Evolutionary conservation across 2,329 filamentous ascomycete species (phyloP), one percentile per base, ranked within the genome.

Genomic region (Sclerotinia sclerotiorum): DNA sequence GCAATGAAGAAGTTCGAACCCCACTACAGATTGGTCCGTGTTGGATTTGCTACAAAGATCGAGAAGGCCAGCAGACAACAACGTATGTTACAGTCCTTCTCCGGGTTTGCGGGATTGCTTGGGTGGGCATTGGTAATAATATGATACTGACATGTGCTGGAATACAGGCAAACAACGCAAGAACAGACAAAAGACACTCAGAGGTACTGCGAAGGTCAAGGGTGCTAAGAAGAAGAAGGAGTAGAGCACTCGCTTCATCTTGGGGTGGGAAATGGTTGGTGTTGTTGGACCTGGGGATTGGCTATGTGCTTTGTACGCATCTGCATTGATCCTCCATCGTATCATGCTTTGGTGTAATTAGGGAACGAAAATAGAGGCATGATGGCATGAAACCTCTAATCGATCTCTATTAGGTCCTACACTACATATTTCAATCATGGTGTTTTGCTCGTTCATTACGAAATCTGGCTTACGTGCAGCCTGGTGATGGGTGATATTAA

Each of bases 1-100:
- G 93, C 94, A 79, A 90, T 99, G 90, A 97, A 97, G 92, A 98
- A 98, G 86, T 99, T 98, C 84, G 95, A 99, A 90, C 95, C 95
- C 79, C 90, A 91, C 85, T 97, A 97, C 91, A 90, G 95, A 84
- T 89, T 97, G 78, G 88, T 99, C 83, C 90, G 95, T 78, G 92
- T 97, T 81, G 95, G 94, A 81, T 87, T 92, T 78, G 94, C 93
- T 80, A 87, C 83, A 83, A 98, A 98, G 92, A 87, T 93, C 83
- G 95, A 99, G 91, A 94, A 94, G 87, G 89, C 95, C 79, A 93
- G 89, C 87, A 92, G 95, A 89, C 95, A 99, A 87, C 95, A 99
- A 86, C 94, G 95, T 97, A 94, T 81, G 94, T 96, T 77, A 71
- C 72, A 49, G 21, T 68, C 62, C 70, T 44, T 60, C 35, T 54